These are phyloP conservation scores for Stromatinia cepivora DNA, from an alignment of 2,329 filamentous ascomycete species.

Conservation along the genomic window DNA sequence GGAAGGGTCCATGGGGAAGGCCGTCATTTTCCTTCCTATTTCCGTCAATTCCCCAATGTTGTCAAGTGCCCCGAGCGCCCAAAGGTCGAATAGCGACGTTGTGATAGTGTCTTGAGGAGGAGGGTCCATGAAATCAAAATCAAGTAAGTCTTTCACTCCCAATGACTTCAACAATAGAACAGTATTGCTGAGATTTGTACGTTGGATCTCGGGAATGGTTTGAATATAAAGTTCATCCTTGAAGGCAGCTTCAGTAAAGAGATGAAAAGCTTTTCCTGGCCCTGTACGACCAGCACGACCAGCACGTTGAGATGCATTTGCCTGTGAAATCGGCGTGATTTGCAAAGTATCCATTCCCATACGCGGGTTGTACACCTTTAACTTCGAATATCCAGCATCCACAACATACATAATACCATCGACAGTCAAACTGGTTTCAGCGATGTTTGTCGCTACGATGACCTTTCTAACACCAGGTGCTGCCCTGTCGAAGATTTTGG, in stretches of 20 bases:
- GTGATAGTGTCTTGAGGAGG: constrained; percentile 97
- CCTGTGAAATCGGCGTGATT: constrained; percentile 96
- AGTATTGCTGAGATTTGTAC: constrained; percentile 93
- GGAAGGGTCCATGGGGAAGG: constrained; percentile 97
- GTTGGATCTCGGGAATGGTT: constrained; percentile 95
- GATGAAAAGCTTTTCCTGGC: constrained; percentile 89
- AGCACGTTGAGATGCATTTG: constrained; percentile 89
- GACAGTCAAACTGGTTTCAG: constrained; percentile 95
- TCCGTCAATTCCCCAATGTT: constrained; percentile 90
- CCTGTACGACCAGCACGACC: constrained; percentile 93
- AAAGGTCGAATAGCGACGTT: constrained; percentile 94
- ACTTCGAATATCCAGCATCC: constrained; percentile 91
- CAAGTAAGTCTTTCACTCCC: constrained; percentile 87
- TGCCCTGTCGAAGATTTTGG: constrained; percentile 95
- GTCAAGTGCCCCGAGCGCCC: constrained; percentile 90
- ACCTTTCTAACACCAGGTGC: constrained; percentile 91
- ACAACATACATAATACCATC: constrained; percentile 99
- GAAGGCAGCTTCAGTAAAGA: constrained; percentile 93
- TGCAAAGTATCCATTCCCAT: constrained; percentile 99
- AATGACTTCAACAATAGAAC: constrained; percentile 92
- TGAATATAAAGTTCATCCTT: constrained; percentile 95
- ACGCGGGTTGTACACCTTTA: constrained; percentile 97
- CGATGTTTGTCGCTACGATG: constrained; percentile 97
- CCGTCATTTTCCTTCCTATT: constrained; percentile 89
- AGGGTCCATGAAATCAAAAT: constrained; percentile 99